Evolutionary conservation across 163 green algal genomes (phyloP).

Genomic region (Smithsoniella earleae): DNA sequence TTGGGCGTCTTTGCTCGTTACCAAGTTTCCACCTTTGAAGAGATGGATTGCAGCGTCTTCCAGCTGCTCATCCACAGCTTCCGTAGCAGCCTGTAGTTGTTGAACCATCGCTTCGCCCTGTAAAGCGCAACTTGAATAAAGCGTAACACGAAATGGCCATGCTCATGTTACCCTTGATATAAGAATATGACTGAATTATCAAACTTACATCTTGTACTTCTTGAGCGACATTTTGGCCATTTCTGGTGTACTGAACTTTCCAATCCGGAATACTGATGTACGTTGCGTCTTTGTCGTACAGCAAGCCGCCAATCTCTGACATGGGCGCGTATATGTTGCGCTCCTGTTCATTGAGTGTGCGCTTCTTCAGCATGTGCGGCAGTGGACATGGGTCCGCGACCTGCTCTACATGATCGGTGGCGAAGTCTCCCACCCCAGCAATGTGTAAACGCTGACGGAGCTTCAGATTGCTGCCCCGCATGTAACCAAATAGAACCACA

Average conservation of each 20-base stretch:
- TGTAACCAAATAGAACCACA: conserved; percentile 86
- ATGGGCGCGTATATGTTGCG: conserved; percentile 91
- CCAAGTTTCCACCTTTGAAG: conserved; percentile 43
- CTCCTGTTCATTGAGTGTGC: conserved; percentile 50
- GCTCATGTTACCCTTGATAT: too few species aligned
- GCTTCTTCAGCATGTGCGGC: conserved; percentile 61
- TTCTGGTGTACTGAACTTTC: conserved; percentile 57
- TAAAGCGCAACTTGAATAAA: too few species aligned
- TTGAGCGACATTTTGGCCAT: background rate
- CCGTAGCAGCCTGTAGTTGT: conserved; percentile 44
- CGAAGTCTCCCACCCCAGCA: conserved; percentile 78
- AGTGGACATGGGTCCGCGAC: conserved; percentile 94
- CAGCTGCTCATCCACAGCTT: conserved; percentile 69
- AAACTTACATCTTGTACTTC: background rate
- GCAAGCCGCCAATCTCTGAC: conserved; percentile 81
- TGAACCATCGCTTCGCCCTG: conserved; percentile 78
- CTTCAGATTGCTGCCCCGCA: conserved; percentile 77
- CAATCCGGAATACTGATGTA: conserved; percentile 96
- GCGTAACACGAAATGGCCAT: too few species aligned
- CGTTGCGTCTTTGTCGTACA: conserved; percentile 95
- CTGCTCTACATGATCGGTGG: conserved; percentile 58
- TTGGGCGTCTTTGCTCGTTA: too few species aligned
- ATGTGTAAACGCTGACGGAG: conserved; percentile 48
- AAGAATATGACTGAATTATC: too few species aligned
- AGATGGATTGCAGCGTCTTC: conserved; percentile 47